A percentile compares a stretch with the other conserved stretches of the same genome.
Evolutionary conservation across 495 filamentous ascomycete species (phyloP).

Genomic region (Penicillium dipodomyicola): DNA sequence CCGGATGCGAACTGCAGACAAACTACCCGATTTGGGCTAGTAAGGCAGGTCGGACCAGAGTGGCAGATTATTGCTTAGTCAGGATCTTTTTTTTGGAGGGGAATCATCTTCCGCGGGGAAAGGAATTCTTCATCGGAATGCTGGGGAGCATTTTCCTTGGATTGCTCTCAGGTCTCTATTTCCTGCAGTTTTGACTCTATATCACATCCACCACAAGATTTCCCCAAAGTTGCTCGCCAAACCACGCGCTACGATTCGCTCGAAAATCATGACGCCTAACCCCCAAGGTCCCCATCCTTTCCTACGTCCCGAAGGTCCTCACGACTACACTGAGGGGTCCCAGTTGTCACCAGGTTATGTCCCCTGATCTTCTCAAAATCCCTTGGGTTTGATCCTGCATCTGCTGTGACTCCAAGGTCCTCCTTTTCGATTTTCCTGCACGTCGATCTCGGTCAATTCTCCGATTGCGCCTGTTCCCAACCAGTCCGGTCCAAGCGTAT

Average conservation of each 20-base stretch:
- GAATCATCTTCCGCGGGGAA: conserved; percentile 7
- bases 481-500: conserved; percentile 12
- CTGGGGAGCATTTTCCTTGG: conserved; percentile 1
- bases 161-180: not conserved
- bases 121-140: conserved; percentile 11
- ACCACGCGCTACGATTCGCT: conserved; percentile 18
- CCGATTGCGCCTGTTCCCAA: conserved; percentile 22
- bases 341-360: not conserved
- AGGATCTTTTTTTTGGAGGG: not conserved
- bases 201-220: not conserved
- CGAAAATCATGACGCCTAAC: conserved; percentile 27
- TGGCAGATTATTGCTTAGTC: conserved; percentile 10
- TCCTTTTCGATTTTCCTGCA: conserved; percentile 19
- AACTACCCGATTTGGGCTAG: not conserved
- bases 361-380: conserved; percentile 4
- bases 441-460: conserved; percentile 22
- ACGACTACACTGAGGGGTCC: conserved; percentile 11
- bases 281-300: conserved; percentile 37
- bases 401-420: conserved; percentile 24
- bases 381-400: conserved; percentile 7
- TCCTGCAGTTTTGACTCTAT: not conserved
- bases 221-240: conserved; percentile 15
- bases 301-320: conserved; percentile 36
- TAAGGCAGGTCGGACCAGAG: not conserved
- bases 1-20: not conserved